These are phyloP conservation scores for Leersia perrieri DNA, from an alignment of 176 grass and related monocot genomes.

Conservation along the genomic window DNA sequence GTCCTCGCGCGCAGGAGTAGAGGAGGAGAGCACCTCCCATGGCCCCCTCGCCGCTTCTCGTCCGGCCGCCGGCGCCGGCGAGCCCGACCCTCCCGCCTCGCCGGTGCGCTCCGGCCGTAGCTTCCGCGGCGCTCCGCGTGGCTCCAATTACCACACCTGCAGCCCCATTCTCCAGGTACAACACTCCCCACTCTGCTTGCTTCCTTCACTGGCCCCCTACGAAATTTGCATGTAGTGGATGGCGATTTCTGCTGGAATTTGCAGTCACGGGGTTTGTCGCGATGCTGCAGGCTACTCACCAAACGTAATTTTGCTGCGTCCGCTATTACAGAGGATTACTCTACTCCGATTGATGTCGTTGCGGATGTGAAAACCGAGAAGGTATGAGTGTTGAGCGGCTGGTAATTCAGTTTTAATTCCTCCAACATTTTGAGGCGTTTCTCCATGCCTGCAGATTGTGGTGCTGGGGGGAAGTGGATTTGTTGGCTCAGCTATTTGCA, in stretches of 20 bases:
- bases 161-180: slow-evolving; percentile 25
- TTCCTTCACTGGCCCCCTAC: neutral
- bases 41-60: slow-evolving; percentile 40
- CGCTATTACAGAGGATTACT: slow-evolving; percentile 45
- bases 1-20: neutral
- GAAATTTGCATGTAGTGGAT: neutral
- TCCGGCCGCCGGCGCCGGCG: slow-evolving; percentile 38
- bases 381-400: slow-evolving; percentile 37
- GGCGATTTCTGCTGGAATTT: neutral
- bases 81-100: neutral
- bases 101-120: slow-evolving; percentile 11
- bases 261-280: slow-evolving; percentile 5
- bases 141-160: neutral
- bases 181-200: neutral
- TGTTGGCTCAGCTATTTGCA: slow-evolving; percentile 93
- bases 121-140: neutral
- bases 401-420: neutral
- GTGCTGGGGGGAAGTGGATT: slow-evolving; percentile 87
- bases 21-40: slow-evolving; percentile 2
- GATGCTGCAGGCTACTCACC: slow-evolving; percentile 41
- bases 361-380: slow-evolving; percentile 90
- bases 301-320: slow-evolving; percentile 59
- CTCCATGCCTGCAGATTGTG: slow-evolving; percentile 58
- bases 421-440: slow-evolving; percentile 15
- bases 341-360: slow-evolving; percentile 68